phyloP scores from a whole-genome alignment of 768 basidiomycete genomes.

The Podaxis rugospora region DNA sequence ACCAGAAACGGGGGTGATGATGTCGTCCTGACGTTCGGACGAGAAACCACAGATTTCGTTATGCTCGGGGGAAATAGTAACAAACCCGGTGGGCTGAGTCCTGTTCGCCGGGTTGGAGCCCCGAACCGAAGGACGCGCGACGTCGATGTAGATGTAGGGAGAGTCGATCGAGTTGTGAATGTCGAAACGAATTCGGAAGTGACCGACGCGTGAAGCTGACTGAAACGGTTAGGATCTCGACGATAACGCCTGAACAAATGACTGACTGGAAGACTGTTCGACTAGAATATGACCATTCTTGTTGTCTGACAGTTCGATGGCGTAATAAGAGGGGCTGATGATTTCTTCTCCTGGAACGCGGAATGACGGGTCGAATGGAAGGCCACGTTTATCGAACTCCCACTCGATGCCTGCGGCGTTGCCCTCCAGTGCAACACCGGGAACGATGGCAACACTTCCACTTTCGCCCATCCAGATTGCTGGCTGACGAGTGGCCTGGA shows the following conservation, averaged over 20 bases:
- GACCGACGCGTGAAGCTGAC: constrained; percentile 70
- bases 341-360: constrained; percentile 48
- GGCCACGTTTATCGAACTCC: constrained; percentile 55
- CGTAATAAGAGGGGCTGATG: constrained; percentile 51
- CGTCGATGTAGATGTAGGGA: constrained; percentile 66
- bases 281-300: constrained; percentile 47
- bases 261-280: constrained; percentile 62
- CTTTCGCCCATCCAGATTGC: constrained; percentile 91
- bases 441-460: constrained; percentile 55
- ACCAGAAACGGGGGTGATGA: constrained; percentile 54
- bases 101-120: constrained; percentile 44
- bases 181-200: constrained; percentile 66
- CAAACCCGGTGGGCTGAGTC: constrained; percentile 50
- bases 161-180: constrained; percentile 17
- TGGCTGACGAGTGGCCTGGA: constrained; percentile 77
- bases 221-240: background rate
- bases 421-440: constrained; percentile 37
- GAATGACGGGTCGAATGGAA: constrained; percentile 24
- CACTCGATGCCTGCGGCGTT: constrained; percentile 31
- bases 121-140: constrained; percentile 57
- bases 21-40: constrained; percentile 21
- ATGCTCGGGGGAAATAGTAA: constrained; percentile 36
- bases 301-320: constrained; percentile 49
- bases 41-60: constrained; percentile 32
- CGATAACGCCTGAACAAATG: background rate